phyloP scores from a whole-genome alignment of 169 alveolate species.

The Cryptosporidium felis region DNA sequence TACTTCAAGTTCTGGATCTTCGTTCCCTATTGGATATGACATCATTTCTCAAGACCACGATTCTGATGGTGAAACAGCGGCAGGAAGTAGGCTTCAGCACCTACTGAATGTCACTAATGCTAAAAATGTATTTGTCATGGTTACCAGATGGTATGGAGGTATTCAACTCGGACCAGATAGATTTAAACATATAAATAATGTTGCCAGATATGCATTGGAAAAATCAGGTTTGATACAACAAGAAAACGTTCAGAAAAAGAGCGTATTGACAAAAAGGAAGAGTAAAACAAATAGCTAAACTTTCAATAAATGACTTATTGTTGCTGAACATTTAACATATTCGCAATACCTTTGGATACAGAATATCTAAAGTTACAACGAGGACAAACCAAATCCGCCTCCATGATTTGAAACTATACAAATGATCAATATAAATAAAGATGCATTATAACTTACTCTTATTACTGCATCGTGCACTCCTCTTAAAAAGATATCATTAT shows the following conservation, averaged over 20 bases:
- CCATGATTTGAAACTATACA: conserved; percentile 73
- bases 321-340: conserved; percentile 73
- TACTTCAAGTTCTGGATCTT: background rate
- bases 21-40: conserved; percentile 64
- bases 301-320: too few relatives aligned
- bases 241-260: background rate
- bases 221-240: conserved; percentile 58
- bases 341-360: conserved; percentile 75
- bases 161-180: conserved; percentile 74
- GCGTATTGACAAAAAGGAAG: background rate
- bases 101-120: conserved; percentile 37
- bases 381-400: conserved; percentile 74
- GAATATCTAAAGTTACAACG: conserved; percentile 70
- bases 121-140: conserved; percentile 71
- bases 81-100: conserved; percentile 74
- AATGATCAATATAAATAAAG: conserved; percentile 35
- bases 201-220: conserved; percentile 69
- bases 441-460: conserved; percentile 14
- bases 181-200: conserved; percentile 73
- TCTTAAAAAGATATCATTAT: conserved; percentile 72
- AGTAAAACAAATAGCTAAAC: background rate
- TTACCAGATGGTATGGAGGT: conserved; percentile 75
- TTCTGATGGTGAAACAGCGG: conserved; percentile 73
- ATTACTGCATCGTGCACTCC: conserved; percentile 60
- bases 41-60: conserved; percentile 70